Evolutionary conservation across 108 stramenopile species (phyloP), one percentile per base, ranked within the genome.

Genomic region (Discostella pseudostelligera): DNA sequence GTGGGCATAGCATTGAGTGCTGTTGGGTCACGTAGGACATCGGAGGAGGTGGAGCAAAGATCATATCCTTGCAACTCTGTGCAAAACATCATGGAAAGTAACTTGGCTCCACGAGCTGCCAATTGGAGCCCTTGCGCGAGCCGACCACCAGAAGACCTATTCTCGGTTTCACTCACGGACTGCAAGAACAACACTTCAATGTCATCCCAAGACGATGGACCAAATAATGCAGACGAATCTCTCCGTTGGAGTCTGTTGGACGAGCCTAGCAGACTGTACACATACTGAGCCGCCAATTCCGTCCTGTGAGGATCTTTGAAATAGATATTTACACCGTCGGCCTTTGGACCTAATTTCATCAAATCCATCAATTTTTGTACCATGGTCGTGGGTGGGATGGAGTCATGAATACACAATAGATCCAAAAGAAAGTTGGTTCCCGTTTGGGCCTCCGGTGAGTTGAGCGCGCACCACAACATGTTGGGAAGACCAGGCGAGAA

Each of bases 251-350:
- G 66, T 20, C 71, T 65, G 0, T 57, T 45, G 16, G 70, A 54
- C 1, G 67, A 49, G 7, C 35, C 11, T 51, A 78, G 17, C 14
- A 73, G 72, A 11, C 35, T 35, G 60, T 47, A 74, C 7, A 73
- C 67, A 55, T 68, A 78, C 37, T 72, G 59, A 19, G 53, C 58
- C 39, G 77, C 72, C 46, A 78, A 54, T 43, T 78, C 71, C 25
- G 67, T 78, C 25, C 72, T 45, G 24, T 60, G 65, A n/a, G 72
- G 77, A 32, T 78, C 77, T 46, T 74, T 73, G 46, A 78, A 78
- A 36, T 54, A 74, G 8, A 78, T 37, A 35, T 46, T 65, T 24
- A 49, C 60, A 42, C 77, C 77, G 20, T 78, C 77, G 14, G 66
- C 67, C 49, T 78, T 73, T 7, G 77, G 77, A 14, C 77, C 77